phyloP scores from a whole-genome alignment of 306 rosid species.

The Medicago truncatula region MtrunA17r5.0-ANR NC_053045.1:42593001-42593500 shows the following conservation, averaged over 20 bases:
- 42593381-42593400: too few relatives aligned
- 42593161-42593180: slow-evolving; percentile 48
- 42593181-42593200: slow-evolving; percentile 44
- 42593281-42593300: too few relatives aligned
- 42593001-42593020: background rate
- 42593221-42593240: slow-evolving; percentile 19
- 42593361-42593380: too few relatives aligned
- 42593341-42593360: too few relatives aligned
- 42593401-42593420: too few relatives aligned
- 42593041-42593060: slow-evolving; percentile 26
- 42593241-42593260: slow-evolving; percentile 20
- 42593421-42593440: too few relatives aligned
- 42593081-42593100: slow-evolving; percentile 50
- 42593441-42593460: too few relatives aligned
- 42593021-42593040: background rate
- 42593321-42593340: too few relatives aligned
- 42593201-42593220: background rate
- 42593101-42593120: slow-evolving; percentile 71
- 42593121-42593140: slow-evolving; percentile 51
- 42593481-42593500: too few relatives aligned
- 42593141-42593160: slow-evolving; percentile 48
- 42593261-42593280: background rate
- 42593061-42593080: background rate
- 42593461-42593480: too few relatives aligned
- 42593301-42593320: too few relatives aligned